Conservation (phyloP, 2,329 filamentous ascomycete species). For the Pleomassaria siparia region DNA sequence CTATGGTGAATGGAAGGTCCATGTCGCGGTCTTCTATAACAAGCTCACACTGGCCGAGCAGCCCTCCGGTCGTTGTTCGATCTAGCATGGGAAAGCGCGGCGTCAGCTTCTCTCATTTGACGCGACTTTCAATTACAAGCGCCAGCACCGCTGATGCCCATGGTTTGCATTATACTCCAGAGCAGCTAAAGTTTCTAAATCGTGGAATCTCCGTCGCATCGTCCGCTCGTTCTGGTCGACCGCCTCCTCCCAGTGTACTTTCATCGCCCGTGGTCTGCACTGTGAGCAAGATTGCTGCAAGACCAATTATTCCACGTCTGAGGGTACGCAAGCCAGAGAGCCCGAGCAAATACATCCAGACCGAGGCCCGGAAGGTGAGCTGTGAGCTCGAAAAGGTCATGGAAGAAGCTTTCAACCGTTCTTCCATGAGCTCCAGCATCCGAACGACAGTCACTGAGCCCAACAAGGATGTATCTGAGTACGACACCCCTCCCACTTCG, state of each 20-base stretch:
- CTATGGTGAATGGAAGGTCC: slow-evolving; percentile 21
- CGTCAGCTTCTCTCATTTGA: slow-evolving; percentile 63
- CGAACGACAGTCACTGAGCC: slow-evolving; percentile 48
- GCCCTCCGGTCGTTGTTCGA: slow-evolving; percentile 50
- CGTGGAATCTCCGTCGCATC: slow-evolving; percentile 24
- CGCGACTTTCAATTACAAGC: slow-evolving; percentile 48
- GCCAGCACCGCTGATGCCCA: slow-evolving; percentile 36
- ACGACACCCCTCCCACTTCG: slow-evolving; percentile 57
- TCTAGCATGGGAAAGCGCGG: slow-evolving; percentile 60
- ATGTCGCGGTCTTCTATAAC: slow-evolving; percentile 46
- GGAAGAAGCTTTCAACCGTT: slow-evolving; percentile 86
- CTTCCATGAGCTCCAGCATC: slow-evolving; percentile 56
- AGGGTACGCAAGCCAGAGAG: slow-evolving; percentile 45
- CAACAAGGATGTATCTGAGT: slow-evolving; percentile 39
- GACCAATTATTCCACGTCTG: slow-evolving; percentile 25
- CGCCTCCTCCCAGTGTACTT: slow-evolving; percentile 16
- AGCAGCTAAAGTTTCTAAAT: slow-evolving; percentile 33
- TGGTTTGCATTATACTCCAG: slow-evolving; percentile 30
- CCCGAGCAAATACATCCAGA: slow-evolving; percentile 61
- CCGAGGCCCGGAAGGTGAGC: slow-evolving; percentile 82
- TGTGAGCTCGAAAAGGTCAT: slow-evolving; percentile 85
- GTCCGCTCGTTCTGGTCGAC: slow-evolving; percentile 19
- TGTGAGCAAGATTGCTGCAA: slow-evolving; percentile 28
- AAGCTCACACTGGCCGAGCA: slow-evolving; percentile 52
- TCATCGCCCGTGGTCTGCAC: slow-evolving; percentile 31